These are phyloP conservation scores for Sporothrix curviconia DNA, from an alignment of 2,329 filamentous ascomycete genomes.

Conservation along the genomic window DNA sequence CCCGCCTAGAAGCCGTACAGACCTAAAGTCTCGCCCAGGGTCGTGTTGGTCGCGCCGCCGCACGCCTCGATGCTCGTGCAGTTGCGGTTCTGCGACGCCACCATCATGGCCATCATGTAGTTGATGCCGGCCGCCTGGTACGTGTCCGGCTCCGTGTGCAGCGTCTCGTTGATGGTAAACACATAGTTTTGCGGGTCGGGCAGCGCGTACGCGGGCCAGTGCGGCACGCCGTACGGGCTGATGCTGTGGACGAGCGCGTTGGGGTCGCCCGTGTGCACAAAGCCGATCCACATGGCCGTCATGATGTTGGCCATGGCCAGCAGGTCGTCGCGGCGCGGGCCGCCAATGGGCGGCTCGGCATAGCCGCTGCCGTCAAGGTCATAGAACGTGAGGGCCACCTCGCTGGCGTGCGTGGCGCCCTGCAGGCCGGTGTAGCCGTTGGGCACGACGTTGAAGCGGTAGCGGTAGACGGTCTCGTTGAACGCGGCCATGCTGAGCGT, in stretches of 20 bases:
- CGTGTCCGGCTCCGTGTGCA: constrained; percentile 38
- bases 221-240: constrained; percentile 21
- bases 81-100: background rate
- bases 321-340: constrained; percentile 36
- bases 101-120: constrained; percentile 26
- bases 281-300: constrained; percentile 34
- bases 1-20: background rate
- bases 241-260: constrained; percentile 27
- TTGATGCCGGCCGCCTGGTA: constrained; percentile 41
- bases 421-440: constrained; percentile 35
- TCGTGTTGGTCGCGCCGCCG: background rate
- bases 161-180: constrained; percentile 33
- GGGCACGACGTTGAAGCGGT: constrained; percentile 43
- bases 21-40: background rate
- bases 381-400: constrained; percentile 45
- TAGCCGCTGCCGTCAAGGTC: constrained; percentile 37
- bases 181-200: constrained; percentile 38
- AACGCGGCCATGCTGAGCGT: constrained; percentile 34
- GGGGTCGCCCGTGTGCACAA: constrained; percentile 37
- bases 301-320: constrained; percentile 23
- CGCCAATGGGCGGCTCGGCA: constrained; percentile 31
- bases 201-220: constrained; percentile 36
- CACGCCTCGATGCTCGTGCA: background rate
- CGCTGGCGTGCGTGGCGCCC: constrained; percentile 42
- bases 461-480: constrained; percentile 36